Evolutionary conservation across 2,329 filamentous ascomycete species (phyloP), one percentile per base, ranked within the genome.

Genomic region (Ascochyta rabiei): DNA sequence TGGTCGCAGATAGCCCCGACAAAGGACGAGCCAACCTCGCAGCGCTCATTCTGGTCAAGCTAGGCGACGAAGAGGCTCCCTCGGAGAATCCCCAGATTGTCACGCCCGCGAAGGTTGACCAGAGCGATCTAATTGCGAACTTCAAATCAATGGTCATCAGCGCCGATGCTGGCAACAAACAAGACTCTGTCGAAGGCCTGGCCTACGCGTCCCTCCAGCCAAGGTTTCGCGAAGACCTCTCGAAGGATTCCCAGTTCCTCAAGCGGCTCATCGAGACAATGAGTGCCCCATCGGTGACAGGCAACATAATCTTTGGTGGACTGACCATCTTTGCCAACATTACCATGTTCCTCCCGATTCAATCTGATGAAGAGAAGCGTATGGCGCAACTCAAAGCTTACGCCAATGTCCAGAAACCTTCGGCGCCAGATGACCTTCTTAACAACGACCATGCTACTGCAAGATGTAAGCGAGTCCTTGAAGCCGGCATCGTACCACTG

Each of bases 311-410:
- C 0, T 97, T 96, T 70, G 93, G 93, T 42, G 89, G 87, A 16
- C 81, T 99, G 35, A 96, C 89, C 70, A 89, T 97, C 49, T 84
- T 98, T 61, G 81, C 86, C 49, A 97, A 98, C 69, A 79, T 99
- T 46, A 96, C 91, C 13, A 82, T 84, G 26, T 98, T 96, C 71
- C 83, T 85, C 35, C 92, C 92, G 6, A 80, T 81, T 7, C 81
- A 93, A 35, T 88, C 91, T 0, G 93, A 97, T 60, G 95, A 99
- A 75, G 89, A 97, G 67, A 95, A 93, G 78, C 91, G 90, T 69
- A 91, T 99, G 79, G 85, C 85, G 6, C 90, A 99, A 72, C 83
- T 99, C 39, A 97, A 96, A 79, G 91, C 92, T 2, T 99, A 98
- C 67, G 95, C 95, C 13, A 91, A 96, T 70, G 89, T 91, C 0